Conservation (phyloP, 176 grass and related monocot genomes). For the Raddia guianensis region DNA sequence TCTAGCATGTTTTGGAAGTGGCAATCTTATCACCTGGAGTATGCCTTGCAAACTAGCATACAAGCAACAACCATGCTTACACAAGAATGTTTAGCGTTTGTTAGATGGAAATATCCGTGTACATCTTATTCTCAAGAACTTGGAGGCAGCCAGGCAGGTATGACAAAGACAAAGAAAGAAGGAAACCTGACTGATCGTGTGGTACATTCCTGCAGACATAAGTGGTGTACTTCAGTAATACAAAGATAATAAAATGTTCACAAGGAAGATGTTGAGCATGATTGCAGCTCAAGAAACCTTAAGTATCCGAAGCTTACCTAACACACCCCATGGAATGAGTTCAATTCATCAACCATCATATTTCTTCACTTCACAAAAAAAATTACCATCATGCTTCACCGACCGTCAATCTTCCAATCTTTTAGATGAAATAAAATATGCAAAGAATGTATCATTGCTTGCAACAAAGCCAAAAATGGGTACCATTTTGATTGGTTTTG, state of each 20-base stretch:
- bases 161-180: not conserved
- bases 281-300: constrained; percentile 7
- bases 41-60: not conserved
- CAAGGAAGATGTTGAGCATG: constrained; percentile 26
- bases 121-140: constrained; percentile 20
- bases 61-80: constrained; percentile 9
- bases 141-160: not conserved
- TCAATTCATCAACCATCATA: constrained; percentile 51
- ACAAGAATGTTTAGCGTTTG: not conserved
- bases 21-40: constrained; percentile 2
- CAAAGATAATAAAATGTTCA: not conserved
- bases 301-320: constrained; percentile 39
- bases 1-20: constrained; percentile 11
- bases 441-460: constrained; percentile 42
- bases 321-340: constrained; percentile 57
- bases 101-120: constrained; percentile 15
- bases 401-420: constrained; percentile 45
- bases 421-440: constrained; percentile 53
- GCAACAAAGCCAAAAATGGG: constrained; percentile 29
- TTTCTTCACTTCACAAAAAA: constrained; percentile 51
- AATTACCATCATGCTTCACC: constrained; percentile 56
- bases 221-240: constrained; percentile 24
- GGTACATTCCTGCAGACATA: not conserved
- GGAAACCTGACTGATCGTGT: not conserved
- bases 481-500: constrained; percentile 12